Percentiles rank a stretch among this genome's conserved stretches.
Conservation (phyloP, 306 rosid genomes). For the Leucaena leucocephala region DNA sequence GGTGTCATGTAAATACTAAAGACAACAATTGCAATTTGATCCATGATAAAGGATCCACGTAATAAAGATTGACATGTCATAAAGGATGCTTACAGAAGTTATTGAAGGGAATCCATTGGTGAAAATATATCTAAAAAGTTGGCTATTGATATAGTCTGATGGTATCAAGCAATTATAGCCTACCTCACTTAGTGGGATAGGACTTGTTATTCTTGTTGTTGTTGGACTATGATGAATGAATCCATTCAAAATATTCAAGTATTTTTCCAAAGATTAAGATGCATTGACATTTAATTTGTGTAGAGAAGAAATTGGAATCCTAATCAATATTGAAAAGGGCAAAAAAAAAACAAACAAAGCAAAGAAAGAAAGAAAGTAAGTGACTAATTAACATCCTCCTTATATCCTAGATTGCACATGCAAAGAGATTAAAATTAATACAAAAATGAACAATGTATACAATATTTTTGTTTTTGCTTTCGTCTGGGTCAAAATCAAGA, state of each 20-base stretch:
- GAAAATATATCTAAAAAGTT: neutral
- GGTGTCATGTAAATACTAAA: neutral
- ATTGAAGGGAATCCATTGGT: neutral
- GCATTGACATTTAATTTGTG: neutral
- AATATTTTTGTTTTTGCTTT: neutral
- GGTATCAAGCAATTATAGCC: neutral
- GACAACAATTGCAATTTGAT: neutral
- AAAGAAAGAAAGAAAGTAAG: neutral
- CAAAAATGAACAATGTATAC: neutral
- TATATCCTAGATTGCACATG: neutral
- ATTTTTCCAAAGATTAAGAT: neutral
- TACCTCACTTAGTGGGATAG: neutral
- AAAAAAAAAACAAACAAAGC: too few relatives aligned
- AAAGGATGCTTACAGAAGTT: neutral
- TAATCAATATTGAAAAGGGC: neutral
- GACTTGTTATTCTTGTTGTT: neutral
- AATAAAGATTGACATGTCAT: neutral
- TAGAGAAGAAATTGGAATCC: neutral
- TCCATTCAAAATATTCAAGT: neutral
- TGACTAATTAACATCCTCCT: neutral
- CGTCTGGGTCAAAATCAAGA: neutral
- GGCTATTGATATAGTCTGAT: neutral
- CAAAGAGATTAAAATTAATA: neutral
- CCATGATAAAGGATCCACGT: neutral
- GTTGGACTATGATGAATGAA: neutral